phyloP scores from a whole-genome alignment of 2,329 filamentous ascomycete genomes.

The Allantophomopsis lycopodina region DNA sequence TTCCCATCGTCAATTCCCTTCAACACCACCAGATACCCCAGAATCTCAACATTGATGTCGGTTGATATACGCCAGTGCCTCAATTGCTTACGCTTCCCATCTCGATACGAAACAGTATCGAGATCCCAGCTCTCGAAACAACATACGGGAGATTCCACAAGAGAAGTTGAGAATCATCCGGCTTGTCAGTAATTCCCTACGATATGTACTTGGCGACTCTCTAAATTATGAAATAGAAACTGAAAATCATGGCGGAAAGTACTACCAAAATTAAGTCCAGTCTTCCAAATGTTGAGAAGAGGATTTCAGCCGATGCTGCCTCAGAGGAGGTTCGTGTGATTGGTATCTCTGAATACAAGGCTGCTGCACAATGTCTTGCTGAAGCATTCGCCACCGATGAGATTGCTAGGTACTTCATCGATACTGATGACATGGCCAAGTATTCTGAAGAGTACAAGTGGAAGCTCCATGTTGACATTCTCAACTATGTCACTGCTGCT shows the following conservation, averaged over 20 bases:
- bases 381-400: constrained; percentile 68
- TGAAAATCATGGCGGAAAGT: constrained; percentile 18
- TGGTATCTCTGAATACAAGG: constrained; percentile 52
- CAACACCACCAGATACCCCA: not conserved
- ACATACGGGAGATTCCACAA: constrained; percentile 33
- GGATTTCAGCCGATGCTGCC: constrained; percentile 12
- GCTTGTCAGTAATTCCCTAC: constrained; percentile 10
- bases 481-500: constrained; percentile 65
- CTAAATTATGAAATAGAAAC: constrained; percentile 15
- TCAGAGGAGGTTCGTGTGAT: constrained; percentile 47
- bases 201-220: not conserved
- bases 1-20: not conserved
- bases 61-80: constrained; percentile 39
- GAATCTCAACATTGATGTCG: constrained; percentile 35
- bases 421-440: constrained; percentile 51
- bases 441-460: constrained; percentile 56
- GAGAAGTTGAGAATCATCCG: constrained; percentile 15
- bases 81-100: constrained; percentile 37
- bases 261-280: constrained; percentile 21
- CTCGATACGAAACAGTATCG: constrained; percentile 39
- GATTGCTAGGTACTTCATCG: constrained; percentile 60
- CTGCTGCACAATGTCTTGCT: constrained; percentile 58
- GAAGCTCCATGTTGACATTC: constrained; percentile 63
- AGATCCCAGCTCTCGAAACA: constrained; percentile 40
- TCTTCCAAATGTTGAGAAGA: constrained; percentile 14